These are phyloP conservation scores for Acmispon strigosus DNA, from an alignment of 306 rosid species.

Conservation along the genomic window DNA sequence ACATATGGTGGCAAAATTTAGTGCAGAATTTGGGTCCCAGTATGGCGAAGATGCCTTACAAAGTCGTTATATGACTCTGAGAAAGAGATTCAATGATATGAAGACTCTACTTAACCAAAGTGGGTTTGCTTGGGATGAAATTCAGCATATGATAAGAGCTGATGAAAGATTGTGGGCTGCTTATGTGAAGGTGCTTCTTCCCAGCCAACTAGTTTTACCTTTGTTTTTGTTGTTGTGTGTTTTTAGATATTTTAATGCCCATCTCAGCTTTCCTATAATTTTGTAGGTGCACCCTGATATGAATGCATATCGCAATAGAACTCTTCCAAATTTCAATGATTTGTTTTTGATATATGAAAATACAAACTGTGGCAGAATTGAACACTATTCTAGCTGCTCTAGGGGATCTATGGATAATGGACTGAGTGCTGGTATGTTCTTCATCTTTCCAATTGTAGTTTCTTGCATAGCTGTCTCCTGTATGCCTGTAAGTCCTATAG, in stretches of 20 bases:
- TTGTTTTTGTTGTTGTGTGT: neutral
- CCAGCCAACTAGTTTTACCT: neutral
- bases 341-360: conserved; percentile 47
- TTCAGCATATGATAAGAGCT: conserved; percentile 41
- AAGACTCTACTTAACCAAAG: conserved; percentile 37
- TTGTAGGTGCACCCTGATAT: conserved; percentile 44
- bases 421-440: conserved; percentile 27
- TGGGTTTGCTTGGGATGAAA: conserved; percentile 59
- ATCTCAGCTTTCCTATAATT: conserved; percentile 17
- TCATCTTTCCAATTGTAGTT: neutral
- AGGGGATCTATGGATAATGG: conserved; percentile 21
- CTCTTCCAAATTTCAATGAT: conserved; percentile 54
- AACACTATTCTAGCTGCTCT: conserved; percentile 15
- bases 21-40: conserved; percentile 43
- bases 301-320: conserved; percentile 32
- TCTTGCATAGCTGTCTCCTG: neutral
- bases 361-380: neutral
- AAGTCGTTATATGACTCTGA: conserved; percentile 35
- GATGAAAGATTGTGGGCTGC: conserved; percentile 47
- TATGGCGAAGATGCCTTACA: conserved; percentile 34
- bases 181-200: conserved; percentile 37
- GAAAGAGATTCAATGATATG: conserved; percentile 45
- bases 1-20: conserved; percentile 44
- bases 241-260: neutral
- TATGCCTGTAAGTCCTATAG: too few relatives aligned